These are phyloP conservation scores for Phyllosticta ampelicida DNA, from an alignment of 2,329 filamentous ascomycete genomes.

Conservation along the genomic window DNA sequence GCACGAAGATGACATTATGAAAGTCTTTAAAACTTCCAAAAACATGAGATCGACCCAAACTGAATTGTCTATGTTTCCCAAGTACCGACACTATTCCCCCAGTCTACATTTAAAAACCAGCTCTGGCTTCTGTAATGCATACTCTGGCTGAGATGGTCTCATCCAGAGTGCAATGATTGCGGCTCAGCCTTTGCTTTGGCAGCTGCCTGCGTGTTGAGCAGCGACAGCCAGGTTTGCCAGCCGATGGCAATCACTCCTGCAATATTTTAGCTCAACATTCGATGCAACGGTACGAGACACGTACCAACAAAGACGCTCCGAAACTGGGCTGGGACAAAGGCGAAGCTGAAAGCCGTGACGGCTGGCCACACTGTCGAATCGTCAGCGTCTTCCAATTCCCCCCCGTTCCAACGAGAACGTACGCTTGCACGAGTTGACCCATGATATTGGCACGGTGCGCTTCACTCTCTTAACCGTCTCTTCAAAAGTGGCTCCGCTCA, in stretches of 20 bases:
- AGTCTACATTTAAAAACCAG: too few species aligned
- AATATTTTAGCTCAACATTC: neutral
- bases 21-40: too few species aligned
- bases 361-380: slow-evolving; percentile 59
- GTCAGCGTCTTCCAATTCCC: neutral
- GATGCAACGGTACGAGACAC: neutral
- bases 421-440: slow-evolving; percentile 64
- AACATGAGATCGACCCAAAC: too few species aligned
- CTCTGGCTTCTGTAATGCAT: too few species aligned
- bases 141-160: neutral
- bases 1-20: slow-evolving; percentile 11
- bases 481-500: slow-evolving; percentile 48
- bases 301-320: slow-evolving; percentile 62
- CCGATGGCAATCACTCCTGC: slow-evolving; percentile 61
- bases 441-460: slow-evolving; percentile 64
- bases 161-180: neutral
- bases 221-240: slow-evolving; percentile 87
- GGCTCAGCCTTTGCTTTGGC: slow-evolving; percentile 34
- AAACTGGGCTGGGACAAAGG: slow-evolving; percentile 70
- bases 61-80: neutral
- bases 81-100: too few species aligned
- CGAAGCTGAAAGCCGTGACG: slow-evolving; percentile 77
- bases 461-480: slow-evolving; percentile 61
- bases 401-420: neutral
- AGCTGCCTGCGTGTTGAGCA: slow-evolving; percentile 65